Evolutionary conservation across 163 green algal species (phyloP), one percentile per base, ranked within the genome.

Genomic region (Scenedesmus sp.): DNA sequence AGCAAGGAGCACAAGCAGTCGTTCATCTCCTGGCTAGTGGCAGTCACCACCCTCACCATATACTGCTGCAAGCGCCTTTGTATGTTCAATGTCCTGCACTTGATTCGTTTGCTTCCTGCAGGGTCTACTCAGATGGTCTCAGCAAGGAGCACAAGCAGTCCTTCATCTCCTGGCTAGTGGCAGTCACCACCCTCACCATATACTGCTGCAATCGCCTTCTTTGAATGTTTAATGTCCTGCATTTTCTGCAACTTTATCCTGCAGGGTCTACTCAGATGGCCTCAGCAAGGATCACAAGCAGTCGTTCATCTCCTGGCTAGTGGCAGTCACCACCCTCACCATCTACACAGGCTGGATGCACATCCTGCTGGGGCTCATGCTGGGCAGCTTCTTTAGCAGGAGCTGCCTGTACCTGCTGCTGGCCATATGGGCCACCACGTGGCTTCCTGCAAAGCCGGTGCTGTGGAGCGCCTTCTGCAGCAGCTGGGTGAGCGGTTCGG

Each of bases 261-360:
- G 4, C 46, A 86, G 81, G 34, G 55, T 86, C 18, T 86, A 86
- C 81, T 66, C 81, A 15, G 81, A 86, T 34, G 81, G 81, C 55
- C 81, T 86, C 81, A 86, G 81, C 46, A 86, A 86, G 81, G 81
- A 86, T 9, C 81, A 86, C 81, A 86, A 86, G 81, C 81, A 86
- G 81, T 86, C 81, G 26, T 20, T 74, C 10, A 3, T 55, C 10
- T 73, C 55, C 12, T 88, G 83, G 83, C 83, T 88, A 15, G 84
- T 88, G 56, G 56, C 56, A 56, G 60, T 88, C 3, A 88, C 15
- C 57, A 77, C 56, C 84, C n/a, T 88, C 23, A 88, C 56, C 26
- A 73, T 73, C n/a, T 77, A 76, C 34, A 77, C 59, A 8, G 66
- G 85, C 18, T 77, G 59, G 59, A 81, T 89, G 34, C 64, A 82